Conservation (phyloP, 1,139 yeast genomes). For the Hansenula lynferdii region DNA sequence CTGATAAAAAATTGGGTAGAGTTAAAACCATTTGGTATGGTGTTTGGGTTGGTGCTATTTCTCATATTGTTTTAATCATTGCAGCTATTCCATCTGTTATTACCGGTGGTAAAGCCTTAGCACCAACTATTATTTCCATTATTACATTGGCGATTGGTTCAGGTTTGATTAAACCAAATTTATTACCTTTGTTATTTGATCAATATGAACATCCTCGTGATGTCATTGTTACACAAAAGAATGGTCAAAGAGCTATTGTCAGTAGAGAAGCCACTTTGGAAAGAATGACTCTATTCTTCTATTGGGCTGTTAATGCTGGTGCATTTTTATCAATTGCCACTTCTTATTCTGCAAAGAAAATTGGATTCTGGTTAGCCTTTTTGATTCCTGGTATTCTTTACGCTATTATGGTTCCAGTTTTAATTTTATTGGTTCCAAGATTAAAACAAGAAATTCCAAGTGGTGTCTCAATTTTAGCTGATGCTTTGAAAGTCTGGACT, state of each 20-base stretch:
- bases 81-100: conserved; percentile 64
- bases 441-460: conserved; percentile 32
- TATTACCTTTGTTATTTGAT: conserved; percentile 73
- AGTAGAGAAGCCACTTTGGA: conserved; percentile 69
- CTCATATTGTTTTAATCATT: conserved; percentile 56
- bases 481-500: conserved; percentile 33
- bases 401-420: conserved; percentile 38
- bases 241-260: conserved; percentile 62
- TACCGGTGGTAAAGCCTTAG: conserved; percentile 37
- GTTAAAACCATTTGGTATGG: conserved; percentile 59
- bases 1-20: conserved; percentile 70
- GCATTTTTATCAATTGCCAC: conserved; percentile 72
- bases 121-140: conserved; percentile 49
- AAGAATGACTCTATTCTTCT: conserved; percentile 68
- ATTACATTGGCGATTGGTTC: conserved; percentile 70
- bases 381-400: conserved; percentile 48
- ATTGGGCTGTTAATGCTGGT: conserved; percentile 74
- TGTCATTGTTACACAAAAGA: conserved; percentile 49
- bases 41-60: conserved; percentile 51
- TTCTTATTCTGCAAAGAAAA: conserved; percentile 57
- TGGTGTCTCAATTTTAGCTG: conserved; percentile 42
- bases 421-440: conserved; percentile 31
- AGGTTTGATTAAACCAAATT: conserved; percentile 75
- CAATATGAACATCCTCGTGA: conserved; percentile 54
- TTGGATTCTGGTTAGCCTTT: conserved; percentile 74